A percentile compares a stretch with the other conserved stretches of the same genome.
These are phyloP conservation scores for Zygotorulaspora chibaensis DNA, from an alignment of 805 yeast species.

Conservation along the genomic window DNA sequence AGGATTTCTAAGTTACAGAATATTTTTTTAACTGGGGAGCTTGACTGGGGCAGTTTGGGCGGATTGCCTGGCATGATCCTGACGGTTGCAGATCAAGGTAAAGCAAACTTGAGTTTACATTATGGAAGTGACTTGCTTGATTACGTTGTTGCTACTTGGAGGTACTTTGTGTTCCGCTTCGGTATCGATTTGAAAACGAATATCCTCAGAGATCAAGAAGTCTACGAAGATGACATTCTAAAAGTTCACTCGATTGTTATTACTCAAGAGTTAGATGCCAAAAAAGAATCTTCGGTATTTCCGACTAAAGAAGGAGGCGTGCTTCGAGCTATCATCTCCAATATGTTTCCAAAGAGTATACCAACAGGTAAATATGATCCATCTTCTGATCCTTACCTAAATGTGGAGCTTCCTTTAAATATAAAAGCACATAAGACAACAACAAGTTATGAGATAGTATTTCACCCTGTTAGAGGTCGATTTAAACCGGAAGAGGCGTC, in stretches of 20 bases:
- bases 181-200: conserved; percentile 50
- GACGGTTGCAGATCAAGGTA: conserved; percentile 76
- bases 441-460: conserved; percentile 63
- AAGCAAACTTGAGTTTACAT: conserved; percentile 49
- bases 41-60: conserved; percentile 76
- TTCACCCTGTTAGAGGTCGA: conserved; percentile 69
- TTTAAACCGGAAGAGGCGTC: conserved; percentile 65
- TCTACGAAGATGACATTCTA: conserved; percentile 36
- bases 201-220: conserved; percentile 20
- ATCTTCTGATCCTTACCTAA: conserved; percentile 35
- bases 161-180: conserved; percentile 78
- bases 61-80: conserved; percentile 88
- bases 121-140: conserved; percentile 47
- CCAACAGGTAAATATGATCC: conserved; percentile 37
- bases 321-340: conserved; percentile 36
- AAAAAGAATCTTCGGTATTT: conserved; percentile 4
- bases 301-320: conserved; percentile 12
- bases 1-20: conserved; percentile 55
- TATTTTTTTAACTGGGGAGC: conserved; percentile 73
- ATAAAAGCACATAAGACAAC: conserved; percentile 33
- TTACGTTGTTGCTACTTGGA: conserved; percentile 73
- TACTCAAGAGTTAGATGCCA: neutral
- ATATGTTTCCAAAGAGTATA: conserved; percentile 57
- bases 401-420: conserved; percentile 35
- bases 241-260: conserved; percentile 37